A percentile compares a stretch with the other conserved stretches of the same genome.
Evolutionary conservation across 2,329 filamentous ascomycete species (phyloP).

Genomic region (Cucurbitaria berberidis): DNA sequence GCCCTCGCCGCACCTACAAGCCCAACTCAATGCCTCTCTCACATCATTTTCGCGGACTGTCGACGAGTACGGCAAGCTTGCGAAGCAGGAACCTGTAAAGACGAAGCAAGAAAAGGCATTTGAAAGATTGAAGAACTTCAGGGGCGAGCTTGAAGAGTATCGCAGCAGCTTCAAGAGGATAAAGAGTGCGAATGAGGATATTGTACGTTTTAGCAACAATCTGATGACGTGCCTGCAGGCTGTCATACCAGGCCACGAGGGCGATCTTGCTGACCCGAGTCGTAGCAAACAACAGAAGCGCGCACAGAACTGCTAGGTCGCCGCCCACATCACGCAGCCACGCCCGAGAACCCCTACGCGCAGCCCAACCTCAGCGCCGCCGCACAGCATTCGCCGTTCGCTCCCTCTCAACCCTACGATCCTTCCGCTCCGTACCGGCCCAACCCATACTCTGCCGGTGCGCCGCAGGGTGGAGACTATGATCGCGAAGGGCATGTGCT

Average conservation of each 20-base stretch:
- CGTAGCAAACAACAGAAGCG: conserved; percentile 67
- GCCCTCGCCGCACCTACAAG: conserved; percentile 68
- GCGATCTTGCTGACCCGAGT: conserved; percentile 4
- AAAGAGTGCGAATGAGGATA: conserved; percentile 78
- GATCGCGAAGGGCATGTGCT: conserved; percentile 81
- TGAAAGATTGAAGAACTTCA: conserved; percentile 85
- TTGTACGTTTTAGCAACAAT: conserved; percentile 54
- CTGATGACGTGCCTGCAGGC: not conserved
- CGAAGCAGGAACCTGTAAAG: conserved; percentile 85
- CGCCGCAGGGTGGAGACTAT: conserved; percentile 58
- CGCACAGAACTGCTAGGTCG: conserved; percentile 84
- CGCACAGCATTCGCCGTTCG: conserved; percentile 38
- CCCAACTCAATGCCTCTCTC: conserved; percentile 58
- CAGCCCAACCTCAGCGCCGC: conserved; percentile 26
- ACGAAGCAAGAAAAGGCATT: conserved; percentile 91
- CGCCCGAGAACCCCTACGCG: conserved; percentile 92
- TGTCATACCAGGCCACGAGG: not conserved
- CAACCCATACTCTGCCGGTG: conserved; percentile 50
- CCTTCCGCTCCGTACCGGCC: conserved; percentile 45
- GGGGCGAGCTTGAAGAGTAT: conserved; percentile 80
- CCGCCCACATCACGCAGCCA: conserved; percentile 76
- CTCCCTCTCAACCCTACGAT: conserved; percentile 35
- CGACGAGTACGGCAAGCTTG: conserved; percentile 86
- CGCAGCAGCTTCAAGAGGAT: conserved; percentile 77
- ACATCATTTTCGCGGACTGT: conserved; percentile 86